Conservation (phyloP, 257 asterid genomes). For the Solanum gandarillasii region DNA sequence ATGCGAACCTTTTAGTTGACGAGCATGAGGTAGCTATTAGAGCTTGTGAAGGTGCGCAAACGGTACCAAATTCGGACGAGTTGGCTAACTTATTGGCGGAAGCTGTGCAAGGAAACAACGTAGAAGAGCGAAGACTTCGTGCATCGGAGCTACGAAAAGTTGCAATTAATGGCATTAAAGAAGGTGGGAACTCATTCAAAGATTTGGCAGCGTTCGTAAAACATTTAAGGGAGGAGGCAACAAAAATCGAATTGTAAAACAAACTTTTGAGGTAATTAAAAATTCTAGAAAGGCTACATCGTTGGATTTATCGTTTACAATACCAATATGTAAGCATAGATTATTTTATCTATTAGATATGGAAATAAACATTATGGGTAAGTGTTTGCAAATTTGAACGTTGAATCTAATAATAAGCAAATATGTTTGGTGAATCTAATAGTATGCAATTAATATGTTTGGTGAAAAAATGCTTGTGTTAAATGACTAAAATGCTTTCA, state of each 20-base stretch:
- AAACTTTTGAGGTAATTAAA: background rate
- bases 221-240: constrained; percentile 10
- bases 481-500: background rate
- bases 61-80: constrained; percentile 28
- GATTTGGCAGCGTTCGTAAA: constrained; percentile 23
- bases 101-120: constrained; percentile 16
- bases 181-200: constrained; percentile 45
- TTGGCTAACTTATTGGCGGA: constrained; percentile 17
- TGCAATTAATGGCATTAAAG: constrained; percentile 32
- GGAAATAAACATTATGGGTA: background rate
- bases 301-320: background rate
- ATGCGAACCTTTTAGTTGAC: constrained; percentile 55
- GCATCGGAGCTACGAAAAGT: constrained; percentile 14
- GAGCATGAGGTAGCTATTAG: constrained; percentile 39
- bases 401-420: background rate
- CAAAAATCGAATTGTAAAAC: background rate
- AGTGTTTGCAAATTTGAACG: background rate
- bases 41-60: constrained; percentile 49
- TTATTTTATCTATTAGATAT: background rate
- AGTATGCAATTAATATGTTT: background rate
- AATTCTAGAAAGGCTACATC: background rate
- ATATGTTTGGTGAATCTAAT: background rate
- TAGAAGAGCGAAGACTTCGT: constrained; percentile 15
- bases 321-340: background rate
- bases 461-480: background rate